A percentile compares a stretch with the other conserved stretches of the same genome.
These are phyloP conservation scores for Lachnellula occidentalis DNA, from an alignment of 2,329 filamentous ascomycete genomes.

Conservation along the genomic window DNA sequence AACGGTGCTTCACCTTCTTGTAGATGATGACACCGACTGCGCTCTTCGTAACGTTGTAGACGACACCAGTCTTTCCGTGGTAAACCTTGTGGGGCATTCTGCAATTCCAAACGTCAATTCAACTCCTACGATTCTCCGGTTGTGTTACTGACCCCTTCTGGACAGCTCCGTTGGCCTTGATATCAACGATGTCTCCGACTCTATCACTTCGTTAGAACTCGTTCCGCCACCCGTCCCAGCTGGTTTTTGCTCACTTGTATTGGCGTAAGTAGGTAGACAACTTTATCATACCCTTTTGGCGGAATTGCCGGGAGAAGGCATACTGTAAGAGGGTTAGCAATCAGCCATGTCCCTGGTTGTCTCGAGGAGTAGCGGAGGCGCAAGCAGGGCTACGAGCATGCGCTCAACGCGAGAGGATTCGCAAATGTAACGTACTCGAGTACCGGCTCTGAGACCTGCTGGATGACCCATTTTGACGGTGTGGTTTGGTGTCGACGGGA, in stretches of 20 bases:
- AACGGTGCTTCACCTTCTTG: constrained; percentile 99
- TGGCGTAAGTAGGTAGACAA: constrained; percentile 91
- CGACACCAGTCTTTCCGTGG: constrained; percentile 97
- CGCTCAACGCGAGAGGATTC: neutral
- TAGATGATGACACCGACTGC: constrained; percentile 98
- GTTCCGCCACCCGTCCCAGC: neutral
- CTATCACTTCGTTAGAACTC: constrained; percentile 47
- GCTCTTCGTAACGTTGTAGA: constrained; percentile 99
- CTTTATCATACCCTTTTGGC: constrained; percentile 89
- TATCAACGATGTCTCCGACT: constrained; percentile 98
- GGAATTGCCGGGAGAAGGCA: constrained; percentile 92
- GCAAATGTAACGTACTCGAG: constrained; percentile 57
- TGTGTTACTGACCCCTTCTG: constrained; percentile 63
- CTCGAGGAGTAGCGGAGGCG: constrained; percentile 4
- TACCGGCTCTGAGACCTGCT: constrained; percentile 80
- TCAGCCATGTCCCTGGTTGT: neutral
- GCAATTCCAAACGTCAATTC: constrained; percentile 21
- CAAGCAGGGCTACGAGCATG: neutral
- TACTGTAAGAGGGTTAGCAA: constrained; percentile 46
- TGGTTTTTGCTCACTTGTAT: constrained; percentile 65
- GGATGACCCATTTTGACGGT: constrained; percentile 54
- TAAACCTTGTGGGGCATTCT: constrained; percentile 99
- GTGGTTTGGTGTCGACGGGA: constrained; percentile 19
- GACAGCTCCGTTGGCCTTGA: constrained; percentile 96
- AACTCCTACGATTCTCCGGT: neutral